Conservation (phyloP, 208 protist species). For the Leishmania martiniquensis region DNA sequence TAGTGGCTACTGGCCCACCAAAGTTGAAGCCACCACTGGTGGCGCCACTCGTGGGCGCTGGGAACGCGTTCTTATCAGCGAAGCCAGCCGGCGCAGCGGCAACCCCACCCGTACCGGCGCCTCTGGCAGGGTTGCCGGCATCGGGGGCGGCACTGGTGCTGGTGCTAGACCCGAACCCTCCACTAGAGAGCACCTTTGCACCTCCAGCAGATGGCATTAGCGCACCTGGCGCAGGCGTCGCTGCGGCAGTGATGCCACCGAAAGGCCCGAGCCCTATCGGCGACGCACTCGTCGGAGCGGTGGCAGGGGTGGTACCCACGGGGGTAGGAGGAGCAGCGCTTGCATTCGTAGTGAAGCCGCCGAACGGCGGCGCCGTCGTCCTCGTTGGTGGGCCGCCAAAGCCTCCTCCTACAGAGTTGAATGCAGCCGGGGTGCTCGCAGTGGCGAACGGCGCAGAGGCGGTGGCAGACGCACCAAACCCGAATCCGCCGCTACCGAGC, state of each 20-base stretch:
- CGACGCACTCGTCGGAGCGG: conserved; percentile 14
- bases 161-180: not conserved
- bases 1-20: conserved; percentile 10
- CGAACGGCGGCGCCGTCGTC: not conserved
- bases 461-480: conserved; percentile 13
- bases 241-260: conserved; percentile 3
- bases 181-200: not conserved
- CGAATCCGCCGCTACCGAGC: conserved; percentile 23
- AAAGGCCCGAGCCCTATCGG: conserved; percentile 9
- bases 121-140: not conserved
- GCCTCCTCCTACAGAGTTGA: not conserved
- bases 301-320: not conserved
- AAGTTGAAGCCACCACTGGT: conserved; percentile 12
- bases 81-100: not conserved
- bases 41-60: not conserved
- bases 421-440: not conserved
- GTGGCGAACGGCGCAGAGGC: conserved; percentile 7
- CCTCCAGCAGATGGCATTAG: not conserved
- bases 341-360: not conserved
- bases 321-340: conserved; percentile 5
- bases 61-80: not conserved
- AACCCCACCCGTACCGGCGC: not conserved
- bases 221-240: not conserved
- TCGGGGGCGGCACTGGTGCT: not conserved
- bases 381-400: not conserved